Percentiles rank a stretch among this genome's conserved stretches.
These are phyloP conservation scores for Gamarada debralockiae DNA, from an alignment of 495 filamentous ascomycete genomes.

Conservation along the genomic window DNA sequence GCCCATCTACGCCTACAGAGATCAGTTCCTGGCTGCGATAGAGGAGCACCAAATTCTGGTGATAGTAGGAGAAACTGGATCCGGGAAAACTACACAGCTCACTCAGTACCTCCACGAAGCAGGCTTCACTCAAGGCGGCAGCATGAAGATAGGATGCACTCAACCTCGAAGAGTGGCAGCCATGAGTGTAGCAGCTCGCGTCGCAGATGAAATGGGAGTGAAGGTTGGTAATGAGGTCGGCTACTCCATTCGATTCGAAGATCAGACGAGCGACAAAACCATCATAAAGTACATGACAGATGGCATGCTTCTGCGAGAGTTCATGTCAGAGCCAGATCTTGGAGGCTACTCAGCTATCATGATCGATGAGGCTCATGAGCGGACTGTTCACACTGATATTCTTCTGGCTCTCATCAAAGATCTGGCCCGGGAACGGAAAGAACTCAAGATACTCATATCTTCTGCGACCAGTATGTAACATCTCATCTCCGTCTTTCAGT, in stretches of 20 bases:
- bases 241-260: conserved; percentile 94
- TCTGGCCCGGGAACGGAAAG: conserved; percentile 78
- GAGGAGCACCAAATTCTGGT: conserved; percentile 76
- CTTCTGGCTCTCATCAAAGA: conserved; percentile 89
- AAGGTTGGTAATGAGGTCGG: conserved; percentile 91
- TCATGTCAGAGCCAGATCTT: conserved; percentile 85
- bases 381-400: conserved; percentile 89
- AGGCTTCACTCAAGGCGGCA: conserved; percentile 78
- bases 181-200: conserved; percentile 92
- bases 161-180: conserved; percentile 96
- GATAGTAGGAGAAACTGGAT: conserved; percentile 85
- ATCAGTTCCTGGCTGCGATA: conserved; percentile 68
- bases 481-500: too few relatives aligned
- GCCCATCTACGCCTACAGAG: conserved; percentile 81
- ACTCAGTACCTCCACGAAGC: conserved; percentile 88
- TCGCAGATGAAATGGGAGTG: conserved; percentile 91
- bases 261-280: conserved; percentile 89
- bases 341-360: conserved; percentile 85
- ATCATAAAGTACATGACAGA: conserved; percentile 97
- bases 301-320: conserved; percentile 90
- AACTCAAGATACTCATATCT: conserved; percentile 88
- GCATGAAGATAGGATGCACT: conserved; percentile 67
- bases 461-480: too few relatives aligned
- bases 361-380: conserved; percentile 97
- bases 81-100: conserved; percentile 86